phyloP scores from a whole-genome alignment of 352 stramenopile genomes.

The Phytophthora multivora region DNA sequence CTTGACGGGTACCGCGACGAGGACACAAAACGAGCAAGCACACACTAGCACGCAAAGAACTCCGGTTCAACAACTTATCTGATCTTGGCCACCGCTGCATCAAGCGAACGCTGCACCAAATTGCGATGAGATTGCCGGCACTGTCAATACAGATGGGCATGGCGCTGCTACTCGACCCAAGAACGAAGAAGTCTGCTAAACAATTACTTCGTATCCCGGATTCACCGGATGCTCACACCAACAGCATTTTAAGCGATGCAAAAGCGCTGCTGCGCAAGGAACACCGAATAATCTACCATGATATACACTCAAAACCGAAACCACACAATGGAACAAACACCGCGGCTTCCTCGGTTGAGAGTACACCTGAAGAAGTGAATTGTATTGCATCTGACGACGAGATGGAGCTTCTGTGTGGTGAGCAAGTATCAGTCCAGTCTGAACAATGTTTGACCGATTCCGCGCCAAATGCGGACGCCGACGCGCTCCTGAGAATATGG shows the following conservation, averaged over 20 bases:
- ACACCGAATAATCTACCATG: not conserved
- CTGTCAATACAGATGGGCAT: not conserved
- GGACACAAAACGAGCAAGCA: not conserved
- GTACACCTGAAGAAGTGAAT: no score
- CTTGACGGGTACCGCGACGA: not conserved
- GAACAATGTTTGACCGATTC: no score
- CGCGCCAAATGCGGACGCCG: no score
- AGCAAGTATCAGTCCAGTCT: no score
- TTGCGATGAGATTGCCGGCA: not conserved
- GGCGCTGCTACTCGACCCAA: not conserved
- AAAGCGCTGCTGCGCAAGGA: not conserved
- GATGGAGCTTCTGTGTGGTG: no score
- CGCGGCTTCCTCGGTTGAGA: no score
- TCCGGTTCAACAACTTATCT: not conserved
- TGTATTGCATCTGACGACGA: no score
- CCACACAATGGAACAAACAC: no score
- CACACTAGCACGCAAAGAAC: not conserved
- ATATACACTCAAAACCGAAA: no score
- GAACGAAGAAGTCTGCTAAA: conserved; percentile 1
- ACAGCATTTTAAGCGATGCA: not conserved
- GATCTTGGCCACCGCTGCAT: not conserved
- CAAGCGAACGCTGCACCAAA: not conserved
- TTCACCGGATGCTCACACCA: not conserved
- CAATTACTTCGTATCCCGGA: not conserved
- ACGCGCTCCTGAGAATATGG: not conserved